Base-by-base conservation (phyloP, 1,284 basidiomycete genomes). In the Inonotus hispidus region DNA sequence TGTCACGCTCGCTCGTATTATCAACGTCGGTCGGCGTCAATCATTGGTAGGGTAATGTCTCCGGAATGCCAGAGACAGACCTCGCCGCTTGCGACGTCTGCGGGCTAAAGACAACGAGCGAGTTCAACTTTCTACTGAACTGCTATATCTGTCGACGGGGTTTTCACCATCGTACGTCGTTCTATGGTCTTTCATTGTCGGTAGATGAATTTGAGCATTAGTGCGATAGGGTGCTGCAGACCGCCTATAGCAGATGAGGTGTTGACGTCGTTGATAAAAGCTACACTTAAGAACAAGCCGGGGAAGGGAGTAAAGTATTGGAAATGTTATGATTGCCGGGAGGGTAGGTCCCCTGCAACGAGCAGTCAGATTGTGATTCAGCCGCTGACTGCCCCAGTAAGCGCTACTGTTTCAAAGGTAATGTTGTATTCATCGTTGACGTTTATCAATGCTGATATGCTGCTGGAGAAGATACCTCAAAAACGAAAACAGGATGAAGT, bases 181-280 rank as follows among this genome's bases (percentile, higher is more conserved):
- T 57, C 16, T 21, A 32, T 47, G 21, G 11, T 32, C 1, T 37
- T 16, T 35, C 8, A 4, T 52, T 29, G 11, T 35, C 27, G n/a
- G 7, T 23, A 19, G n/a, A 47, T 46, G 19, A 54, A 21, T 23
- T n/a, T 56, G 10, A 23, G 50, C 53, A 8, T 10, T 25, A 14
- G 25, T 60, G 21, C 49, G 14, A n/a, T 32, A 62, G 60, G 60
- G 10, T 62, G 60, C 25, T 58, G 49, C 19, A 53, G 37, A 32
- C 60, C 60, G 39, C 60, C 56, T 39, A 53, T 62, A 13, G 13
- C n/a, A n/a, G 60, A 62, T 46, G 55, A 46, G n/a, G 23, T 53
- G 13, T 35, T 62, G 10, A 38, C 27, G n/a, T 62, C 60, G 13
- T 38, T 62, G 1, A 39, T 58, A 5, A 53, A 43, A 23, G 53